Evolutionary conservation across 371 early-diverging fungal species (phyloP), one percentile per base, ranked within the genome.

Genomic region (Mucor saturninus): DNA sequence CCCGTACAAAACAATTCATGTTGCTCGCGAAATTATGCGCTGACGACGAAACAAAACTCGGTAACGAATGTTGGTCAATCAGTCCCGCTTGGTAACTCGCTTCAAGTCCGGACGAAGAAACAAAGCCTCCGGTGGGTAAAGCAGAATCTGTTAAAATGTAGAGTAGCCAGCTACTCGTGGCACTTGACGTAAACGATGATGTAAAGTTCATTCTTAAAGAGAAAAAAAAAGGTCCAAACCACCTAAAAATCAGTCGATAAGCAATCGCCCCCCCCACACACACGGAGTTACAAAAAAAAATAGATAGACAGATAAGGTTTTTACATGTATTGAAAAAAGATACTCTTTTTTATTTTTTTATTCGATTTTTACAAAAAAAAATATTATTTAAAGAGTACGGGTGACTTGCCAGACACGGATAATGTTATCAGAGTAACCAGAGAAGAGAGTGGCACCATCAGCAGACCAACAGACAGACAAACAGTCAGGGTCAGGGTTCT

Each of bases 401-500:
- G 88, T 86, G 71, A 94, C 91, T 74, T 89, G 85, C 95, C 95
- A 97, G 85, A 95, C 97, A 73, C 96, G 91, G 87, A 98, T 95
- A 71, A 87, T 71, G 86, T 89, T 89, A 83, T 97, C 98, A 73
- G 97, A 92, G 94, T 98, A 98, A 67, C 99, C 99, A 84, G 97
- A 90, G 84, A 98, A 96, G 76, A 99, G 88, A 64, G 95, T 95
- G 83, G 91, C 90, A 76, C 99, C 98, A 83, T 99, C 99, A 67
- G 95, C 91, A 69, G 93, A 93, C 98, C 98, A 98, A 77, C 97
- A 95, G 61, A 98, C 88, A 76, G 97, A 96, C 82, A 96, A 87
- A 83, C 93, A 93, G 78, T 84, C 81, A 64, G 92, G 89, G 59
- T 94, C 96, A 69, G 86, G 83, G 61, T 81, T 73, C 76, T 89